Conservation (phyloP, 345 rosid genomes). For the Kernera saxatilis region DNA sequence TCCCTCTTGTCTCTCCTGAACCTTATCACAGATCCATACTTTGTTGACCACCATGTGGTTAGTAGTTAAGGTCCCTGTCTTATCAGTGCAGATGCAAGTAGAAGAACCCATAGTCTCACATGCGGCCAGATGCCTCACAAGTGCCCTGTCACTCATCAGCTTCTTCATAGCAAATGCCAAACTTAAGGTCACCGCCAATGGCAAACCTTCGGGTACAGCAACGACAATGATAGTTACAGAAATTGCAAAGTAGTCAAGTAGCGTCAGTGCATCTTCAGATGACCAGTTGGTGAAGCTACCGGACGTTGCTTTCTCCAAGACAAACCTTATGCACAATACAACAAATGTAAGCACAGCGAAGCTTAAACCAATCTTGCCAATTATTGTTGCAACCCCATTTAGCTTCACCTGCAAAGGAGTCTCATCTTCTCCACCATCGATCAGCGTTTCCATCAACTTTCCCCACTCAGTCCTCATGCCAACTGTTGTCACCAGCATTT, state of each 20-base stretch:
- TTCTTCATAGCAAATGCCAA: slow-evolving; percentile 81
- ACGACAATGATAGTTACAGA: slow-evolving; percentile 79
- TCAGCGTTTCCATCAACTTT: slow-evolving; percentile 54
- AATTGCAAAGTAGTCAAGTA: slow-evolving; percentile 58
- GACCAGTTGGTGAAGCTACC: slow-evolving; percentile 43
- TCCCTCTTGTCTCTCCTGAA: slow-evolving; percentile 20
- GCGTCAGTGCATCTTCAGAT: slow-evolving; percentile 36
- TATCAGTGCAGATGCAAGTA: slow-evolving; percentile 66
- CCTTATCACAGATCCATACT: slow-evolving; percentile 48
- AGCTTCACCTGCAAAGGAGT: slow-evolving; percentile 69
- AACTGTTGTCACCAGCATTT: slow-evolving; percentile 64
- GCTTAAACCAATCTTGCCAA: slow-evolving; percentile 61
- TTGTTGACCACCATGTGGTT: slow-evolving; percentile 57
- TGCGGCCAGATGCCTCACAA: slow-evolving; percentile 69
- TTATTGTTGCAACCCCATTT: slow-evolving; percentile 57
- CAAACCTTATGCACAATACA: slow-evolving; percentile 48
- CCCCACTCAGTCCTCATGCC: slow-evolving; percentile 84
- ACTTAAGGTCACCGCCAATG: slow-evolving; percentile 72
- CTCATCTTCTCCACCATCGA: slow-evolving; percentile 49
- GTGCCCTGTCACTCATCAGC: slow-evolving; percentile 67
- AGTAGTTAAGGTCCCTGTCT: slow-evolving; percentile 70
- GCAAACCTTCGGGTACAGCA: slow-evolving; percentile 78
- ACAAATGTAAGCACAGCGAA: slow-evolving; percentile 58
- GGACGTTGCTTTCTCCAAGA: slow-evolving; percentile 33
- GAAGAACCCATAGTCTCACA: slow-evolving; percentile 85